Base-by-base conservation (phyloP, 495 filamentous ascomycete species). In the Lasiosphaeria miniovina region DNA sequence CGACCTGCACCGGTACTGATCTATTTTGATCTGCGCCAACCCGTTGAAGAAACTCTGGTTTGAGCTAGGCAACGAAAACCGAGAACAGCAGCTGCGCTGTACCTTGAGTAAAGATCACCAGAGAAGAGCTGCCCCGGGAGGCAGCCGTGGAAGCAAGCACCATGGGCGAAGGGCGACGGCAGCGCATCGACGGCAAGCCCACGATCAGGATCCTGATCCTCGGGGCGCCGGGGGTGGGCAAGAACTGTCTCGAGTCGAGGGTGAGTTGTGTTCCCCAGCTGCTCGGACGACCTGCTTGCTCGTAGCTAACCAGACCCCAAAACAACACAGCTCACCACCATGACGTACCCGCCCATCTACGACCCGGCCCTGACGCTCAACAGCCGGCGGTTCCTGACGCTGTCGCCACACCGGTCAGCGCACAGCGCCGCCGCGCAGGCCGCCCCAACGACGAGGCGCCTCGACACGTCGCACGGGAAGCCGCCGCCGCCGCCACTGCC, bases 321-420 rank as follows among this genome's bases (percentile, higher is more conserved):
- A 67, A 64, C 33, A 36, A 45, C 6, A 49, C 24, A 70, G 68
- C 68, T 68, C 63, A 68, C 68, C n/a, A 68, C 68, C 7, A 57
- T 54, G 50, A 64, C 54, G 3, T 70, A 70, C 57, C 68, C 68
- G 12, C 65, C 66, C 1, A 55, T 55, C 12, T 69, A 69, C 52
- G 64, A 69, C 46, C 55, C 66, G 9, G 38, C 49, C 50, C 36
- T 69, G 36, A 68, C 65, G 0, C 31, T 69, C 31, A 62, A 53
- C 59, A 66, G 63, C 52, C 52, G 66, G 0, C 58, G 66, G 3
- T 64, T 59, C 55, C 41, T 62, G n/a, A 66, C 59, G n/a, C 52
- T 69, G 14, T 52, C 61, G 9, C 55, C 57, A 0, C 46, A 53
- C 3, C 33, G 36, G 15, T 6, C 54, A 32, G 4, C 52, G 5